Conservation (phyloP, 2,329 filamentous ascomycete species). For the Botrytis paeoniae region DNA sequence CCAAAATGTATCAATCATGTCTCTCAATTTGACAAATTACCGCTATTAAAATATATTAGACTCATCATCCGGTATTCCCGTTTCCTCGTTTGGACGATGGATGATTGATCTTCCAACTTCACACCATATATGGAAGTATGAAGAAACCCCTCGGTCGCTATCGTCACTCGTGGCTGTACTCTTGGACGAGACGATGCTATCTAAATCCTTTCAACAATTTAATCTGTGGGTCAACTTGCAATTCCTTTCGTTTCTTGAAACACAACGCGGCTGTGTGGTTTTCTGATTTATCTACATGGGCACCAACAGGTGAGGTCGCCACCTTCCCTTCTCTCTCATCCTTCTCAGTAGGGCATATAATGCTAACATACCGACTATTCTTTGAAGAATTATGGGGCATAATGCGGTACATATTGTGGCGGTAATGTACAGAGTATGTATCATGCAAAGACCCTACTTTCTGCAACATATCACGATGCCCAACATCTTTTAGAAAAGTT, state of each 20-base stretch:
- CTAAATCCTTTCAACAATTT: neutral
- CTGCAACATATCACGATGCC: slow-evolving; percentile 3
- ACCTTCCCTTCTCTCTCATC: neutral
- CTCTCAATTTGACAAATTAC: neutral
- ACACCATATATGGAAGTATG: neutral
- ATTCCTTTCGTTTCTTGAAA: slow-evolving; percentile 3
- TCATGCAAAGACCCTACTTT: slow-evolving; percentile 8
- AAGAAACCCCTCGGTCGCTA: neutral
- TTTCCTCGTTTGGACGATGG: neutral
- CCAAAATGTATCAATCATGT: neutral
- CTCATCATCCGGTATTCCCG: neutral
- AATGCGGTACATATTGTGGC: neutral
- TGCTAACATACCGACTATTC: neutral
- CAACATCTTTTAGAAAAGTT: neutral
- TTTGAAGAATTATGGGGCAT: neutral
- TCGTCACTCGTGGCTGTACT: neutral
- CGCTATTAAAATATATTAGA: neutral
- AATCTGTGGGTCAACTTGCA: neutral
- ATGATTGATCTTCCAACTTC: neutral
- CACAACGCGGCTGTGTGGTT: neutral
- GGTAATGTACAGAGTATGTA: neutral
- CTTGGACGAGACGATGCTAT: neutral
- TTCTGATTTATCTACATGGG: neutral
- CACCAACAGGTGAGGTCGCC: neutral
- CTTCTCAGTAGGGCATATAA: neutral